Conservation (phyloP, 208 protist species). For the Balamuthia mandrillaris region DNA sequence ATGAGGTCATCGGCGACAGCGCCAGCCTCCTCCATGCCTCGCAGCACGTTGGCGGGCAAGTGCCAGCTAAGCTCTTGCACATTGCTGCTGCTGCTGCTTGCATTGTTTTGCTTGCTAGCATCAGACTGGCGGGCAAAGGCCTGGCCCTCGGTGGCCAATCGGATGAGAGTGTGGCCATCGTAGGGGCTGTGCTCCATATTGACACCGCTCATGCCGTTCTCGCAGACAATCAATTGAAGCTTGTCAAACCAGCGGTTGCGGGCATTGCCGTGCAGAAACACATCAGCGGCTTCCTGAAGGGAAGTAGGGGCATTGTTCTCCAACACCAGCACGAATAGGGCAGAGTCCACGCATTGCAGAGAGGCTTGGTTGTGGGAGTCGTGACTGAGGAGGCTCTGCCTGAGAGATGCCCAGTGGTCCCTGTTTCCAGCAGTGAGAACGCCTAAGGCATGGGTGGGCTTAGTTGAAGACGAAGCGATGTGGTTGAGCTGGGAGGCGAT, state of each 20-base stretch:
- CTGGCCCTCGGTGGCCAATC: background rate
- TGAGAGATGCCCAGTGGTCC: background rate
- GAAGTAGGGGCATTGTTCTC: background rate
- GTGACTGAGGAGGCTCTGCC: background rate
- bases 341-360: background rate
- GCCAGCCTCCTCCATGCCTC: background rate
- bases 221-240: background rate
- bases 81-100: background rate
- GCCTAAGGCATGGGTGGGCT: background rate
- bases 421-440: slow-evolving; percentile 2
- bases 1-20: background rate
- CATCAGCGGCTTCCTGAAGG: background rate
- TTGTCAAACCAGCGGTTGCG: slow-evolving; percentile 27
- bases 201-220: background rate
- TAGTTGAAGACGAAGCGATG: background rate
- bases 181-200: slow-evolving; percentile 18
- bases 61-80: background rate
- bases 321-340: slow-evolving; percentile 17
- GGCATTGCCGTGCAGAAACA: background rate
- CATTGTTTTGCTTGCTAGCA: background rate
- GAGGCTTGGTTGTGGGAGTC: background rate
- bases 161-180: slow-evolving; percentile 7
- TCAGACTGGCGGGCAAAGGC: background rate
- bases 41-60: background rate
- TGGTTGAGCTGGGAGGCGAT: background rate